Evolutionary conservation across 1,284 basidiomycete species (phyloP).

Genomic region (Takashimella koratensis): DNA sequence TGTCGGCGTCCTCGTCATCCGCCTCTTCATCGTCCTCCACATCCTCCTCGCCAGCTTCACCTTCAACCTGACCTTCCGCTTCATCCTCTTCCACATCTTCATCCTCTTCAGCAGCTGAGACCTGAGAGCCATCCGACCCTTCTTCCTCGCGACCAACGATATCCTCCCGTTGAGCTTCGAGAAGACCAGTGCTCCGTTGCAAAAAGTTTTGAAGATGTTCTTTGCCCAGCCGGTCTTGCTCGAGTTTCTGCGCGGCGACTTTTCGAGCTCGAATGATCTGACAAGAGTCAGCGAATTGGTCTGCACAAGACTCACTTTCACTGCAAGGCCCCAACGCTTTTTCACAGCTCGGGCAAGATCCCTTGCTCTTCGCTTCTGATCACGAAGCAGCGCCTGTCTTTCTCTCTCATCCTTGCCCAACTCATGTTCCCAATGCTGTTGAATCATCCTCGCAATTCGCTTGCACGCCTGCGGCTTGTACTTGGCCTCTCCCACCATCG

Average conservation of each 20-base stretch:
- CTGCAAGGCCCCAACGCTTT: conserved; percentile 78
- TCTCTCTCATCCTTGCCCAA: conserved; percentile 61
- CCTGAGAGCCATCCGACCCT: conserved; percentile 29
- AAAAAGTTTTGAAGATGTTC: conserved; percentile 87
- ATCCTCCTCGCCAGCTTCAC: conserved; percentile 10
- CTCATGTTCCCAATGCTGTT: conserved; percentile 72
- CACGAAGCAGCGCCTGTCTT: conserved; percentile 63
- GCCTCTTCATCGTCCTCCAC: conserved; percentile 19
- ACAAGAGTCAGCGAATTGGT: background rate
- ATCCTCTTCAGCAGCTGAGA: conserved; percentile 29
- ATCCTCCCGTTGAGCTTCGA: conserved; percentile 76
- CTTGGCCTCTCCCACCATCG: conserved; percentile 46
- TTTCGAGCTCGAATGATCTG: conserved; percentile 67
- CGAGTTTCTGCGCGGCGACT: conserved; percentile 56
- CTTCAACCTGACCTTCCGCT: conserved; percentile 37
- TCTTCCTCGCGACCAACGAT: conserved; percentile 51
- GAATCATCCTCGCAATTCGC: conserved; percentile 65
- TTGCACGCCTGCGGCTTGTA: conserved; percentile 45
- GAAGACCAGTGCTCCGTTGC: conserved; percentile 79
- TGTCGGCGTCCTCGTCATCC: conserved; percentile 35
- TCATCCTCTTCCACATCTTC: conserved; percentile 40
- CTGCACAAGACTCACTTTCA: conserved; percentile 61
- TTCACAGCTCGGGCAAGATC: conserved; percentile 60
- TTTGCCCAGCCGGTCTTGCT: conserved; percentile 66
- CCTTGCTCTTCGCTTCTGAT: conserved; percentile 65